Percentiles rank a stretch among this genome's conserved stretches.
Conservation (phyloP, 208 protist species). For the Crithidia acanthocephali region DNA sequence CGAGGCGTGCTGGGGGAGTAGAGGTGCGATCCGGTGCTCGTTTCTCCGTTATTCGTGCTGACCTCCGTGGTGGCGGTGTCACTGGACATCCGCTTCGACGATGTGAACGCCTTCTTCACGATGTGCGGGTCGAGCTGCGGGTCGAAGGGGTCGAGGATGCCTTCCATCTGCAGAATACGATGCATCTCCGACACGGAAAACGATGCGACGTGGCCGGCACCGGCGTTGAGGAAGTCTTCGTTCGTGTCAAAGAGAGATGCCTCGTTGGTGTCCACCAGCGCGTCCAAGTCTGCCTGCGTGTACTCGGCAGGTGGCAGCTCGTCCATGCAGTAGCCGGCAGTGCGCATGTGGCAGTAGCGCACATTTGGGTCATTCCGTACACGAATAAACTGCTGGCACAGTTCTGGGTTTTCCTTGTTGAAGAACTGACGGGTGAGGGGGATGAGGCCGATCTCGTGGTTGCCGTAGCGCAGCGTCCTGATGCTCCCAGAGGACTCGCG, state of each 20-base stretch:
- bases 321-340: slow-evolving; percentile 42
- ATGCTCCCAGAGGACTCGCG: slow-evolving; percentile 50
- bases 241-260: slow-evolving; percentile 55
- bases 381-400: slow-evolving; percentile 66
- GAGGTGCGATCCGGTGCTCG: background rate
- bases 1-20: too few relatives aligned
- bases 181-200: slow-evolving; percentile 28
- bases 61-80: background rate
- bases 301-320: slow-evolving; percentile 54
- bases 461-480: slow-evolving; percentile 73
- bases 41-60: background rate
- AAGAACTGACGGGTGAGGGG: slow-evolving; percentile 61
- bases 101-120: background rate
- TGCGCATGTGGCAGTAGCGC: slow-evolving; percentile 67
- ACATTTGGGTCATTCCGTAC: slow-evolving; percentile 78
- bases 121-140: slow-evolving; percentile 9
- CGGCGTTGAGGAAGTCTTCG: slow-evolving; percentile 48
- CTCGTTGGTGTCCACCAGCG: slow-evolving; percentile 54
- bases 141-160: slow-evolving; percentile 19
- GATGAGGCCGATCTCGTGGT: slow-evolving; percentile 73
- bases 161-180: slow-evolving; percentile 19
- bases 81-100: background rate
- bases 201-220: slow-evolving; percentile 13
- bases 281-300: slow-evolving; percentile 55
- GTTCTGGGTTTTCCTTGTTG: slow-evolving; percentile 33